Evolutionary conservation across 83 land plant genomes (phyloP), one percentile per base, ranked within the genome.

Genomic region (Diphasiastrum complanatum): DNA sequence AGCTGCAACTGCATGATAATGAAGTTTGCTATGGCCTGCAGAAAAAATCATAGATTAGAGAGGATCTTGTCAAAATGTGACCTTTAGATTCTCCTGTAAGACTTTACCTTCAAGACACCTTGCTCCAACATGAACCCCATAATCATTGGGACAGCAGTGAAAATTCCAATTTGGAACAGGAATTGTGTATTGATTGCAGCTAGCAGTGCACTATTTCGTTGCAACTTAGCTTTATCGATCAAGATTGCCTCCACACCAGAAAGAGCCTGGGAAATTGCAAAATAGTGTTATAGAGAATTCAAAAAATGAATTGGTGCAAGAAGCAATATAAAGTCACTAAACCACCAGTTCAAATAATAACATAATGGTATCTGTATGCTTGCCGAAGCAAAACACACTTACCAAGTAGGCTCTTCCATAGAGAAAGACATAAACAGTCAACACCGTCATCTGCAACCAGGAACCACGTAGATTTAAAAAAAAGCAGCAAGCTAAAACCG

Each of bases 131-230:
- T 73, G 69, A 85, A 83, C 5, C 90, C 89, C 79, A 92, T 70
- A 33, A 92, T 59, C 97, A 92, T 88, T 26, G 97, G 97, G 32
- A 92, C 79, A 5, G 97, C 97, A 45, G 96, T 88, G 54, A 92
- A 88, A 10, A 92, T 71, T 73, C 97, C 97, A 63, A 92, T 88
- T 52, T 92, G 97, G 29, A 85, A 60, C 38, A 92, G 77, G 50
- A 92, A 92, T 59, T 92, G 97, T 5, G 91, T 57, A 70, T 85
- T 83, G 0, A 92, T 65, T 14, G 85, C 91, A 60, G 86, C 75
- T 50, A 61, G 72, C 47, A 92, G 65, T 0, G 97, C 87, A 38
- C 74, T 73, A 38, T 85, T 85, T 5, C 67, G 60, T 14, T 60
- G 26, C 1, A 76, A 33, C 0, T 62, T 26, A 32, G 87, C 91